These are phyloP conservation scores for Gaeumannomyces sp. DNA, from an alignment of 2,329 filamentous ascomycete genomes.

Conservation along the genomic window DNA sequence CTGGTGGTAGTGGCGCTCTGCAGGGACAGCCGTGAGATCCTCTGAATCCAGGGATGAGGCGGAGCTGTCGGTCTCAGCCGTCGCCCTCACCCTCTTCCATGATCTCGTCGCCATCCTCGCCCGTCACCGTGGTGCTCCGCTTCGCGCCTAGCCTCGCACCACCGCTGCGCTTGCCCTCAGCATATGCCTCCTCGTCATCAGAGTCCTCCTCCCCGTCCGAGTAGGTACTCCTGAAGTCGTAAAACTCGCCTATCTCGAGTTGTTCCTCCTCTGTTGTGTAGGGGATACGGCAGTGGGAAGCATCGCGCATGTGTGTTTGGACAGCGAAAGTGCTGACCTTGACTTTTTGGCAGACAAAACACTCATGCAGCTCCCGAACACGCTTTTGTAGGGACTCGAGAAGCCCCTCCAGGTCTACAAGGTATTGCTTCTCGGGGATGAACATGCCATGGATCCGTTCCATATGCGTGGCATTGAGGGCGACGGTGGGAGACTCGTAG, in stretches of 20 bases:
- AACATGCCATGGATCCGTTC: slow-evolving; percentile 91
- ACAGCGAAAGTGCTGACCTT: slow-evolving; percentile 73
- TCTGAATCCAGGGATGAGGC: slow-evolving; percentile 83
- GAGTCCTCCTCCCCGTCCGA: slow-evolving; percentile 64
- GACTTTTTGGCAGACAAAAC: slow-evolving; percentile 79
- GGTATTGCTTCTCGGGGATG: slow-evolving; percentile 79
- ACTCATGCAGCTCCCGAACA: slow-evolving; percentile 74
- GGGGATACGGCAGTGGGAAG: slow-evolving; percentile 93
- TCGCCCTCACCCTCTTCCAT: slow-evolving; percentile 53
- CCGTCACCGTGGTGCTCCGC: slow-evolving; percentile 45
- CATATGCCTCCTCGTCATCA: slow-evolving; percentile 50
- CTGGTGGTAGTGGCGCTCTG: slow-evolving; percentile 64
- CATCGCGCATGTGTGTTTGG: slow-evolving; percentile 96
- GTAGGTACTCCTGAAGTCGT: slow-evolving; percentile 95
- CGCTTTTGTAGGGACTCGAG: slow-evolving; percentile 73
- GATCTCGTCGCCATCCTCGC: slow-evolving; percentile 44
- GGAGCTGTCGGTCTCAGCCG: slow-evolving; percentile 88
- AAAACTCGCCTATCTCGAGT: slow-evolving; percentile 90
- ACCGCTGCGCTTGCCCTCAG: slow-evolving; percentile 36
- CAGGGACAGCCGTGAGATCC: slow-evolving; percentile 72
- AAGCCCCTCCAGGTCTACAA: slow-evolving; percentile 77
- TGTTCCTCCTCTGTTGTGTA: slow-evolving; percentile 86
- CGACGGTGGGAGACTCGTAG: slow-evolving; percentile 66
- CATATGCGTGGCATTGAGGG: slow-evolving; percentile 85
- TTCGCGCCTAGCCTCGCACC: slow-evolving; percentile 66